Evolutionary conservation across 2,329 filamentous ascomycete species (phyloP), one percentile per base, ranked within the genome.

Genomic region (Coniochaeta sp.): DNA sequence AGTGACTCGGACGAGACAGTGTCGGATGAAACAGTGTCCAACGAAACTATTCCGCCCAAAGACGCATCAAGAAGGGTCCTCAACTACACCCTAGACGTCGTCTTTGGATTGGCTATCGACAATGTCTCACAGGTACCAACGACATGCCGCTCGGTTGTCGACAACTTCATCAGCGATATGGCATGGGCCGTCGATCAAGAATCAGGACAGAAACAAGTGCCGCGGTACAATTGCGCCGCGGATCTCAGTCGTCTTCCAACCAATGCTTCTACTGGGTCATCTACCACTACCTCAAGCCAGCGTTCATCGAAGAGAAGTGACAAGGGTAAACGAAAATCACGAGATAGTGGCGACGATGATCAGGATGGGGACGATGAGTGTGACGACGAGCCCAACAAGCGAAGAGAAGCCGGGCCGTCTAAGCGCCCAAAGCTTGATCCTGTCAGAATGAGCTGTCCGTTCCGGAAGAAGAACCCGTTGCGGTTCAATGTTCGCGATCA

Each of bases 401-500:
- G 58, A 50, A 31, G 38, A 17, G 55, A 60, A 12, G 24, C 59
- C 8, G 59, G 59, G 40, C 52, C 59, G 22, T 57, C 59, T 1
- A 61, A 61, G 36, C 56, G 59, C 12, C 22, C 56, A 12, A 58
- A 58, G 56, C 33, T 58, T n/a, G 47, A 52, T 16, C 24, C 22
- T 8, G 14, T 52, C 12, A 22, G 47, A 28, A 8, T 52, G 26
- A 52, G 47, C 58, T 79, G 77, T 60, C 77, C 77, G 1, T 79
- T 74, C 44, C 69, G 77, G 34, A 77, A 77, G 64, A 70, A 77
- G 14, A 79, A 79, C 47, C 76, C 77, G 1, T 69, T 70, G 36
- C 72, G 76, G 1, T 79, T 79, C 64, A 79, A 79, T 38, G 74
- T 79, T 50, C 70, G 77, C 4, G 77, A 79, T 50, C 73, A 79